A percentile compares a stretch with the other conserved stretches of the same genome.
These are phyloP conservation scores for Phenoliferia sp. DNA, from an alignment of 1,284 basidiomycete genomes.

Conservation along the genomic window DNA sequence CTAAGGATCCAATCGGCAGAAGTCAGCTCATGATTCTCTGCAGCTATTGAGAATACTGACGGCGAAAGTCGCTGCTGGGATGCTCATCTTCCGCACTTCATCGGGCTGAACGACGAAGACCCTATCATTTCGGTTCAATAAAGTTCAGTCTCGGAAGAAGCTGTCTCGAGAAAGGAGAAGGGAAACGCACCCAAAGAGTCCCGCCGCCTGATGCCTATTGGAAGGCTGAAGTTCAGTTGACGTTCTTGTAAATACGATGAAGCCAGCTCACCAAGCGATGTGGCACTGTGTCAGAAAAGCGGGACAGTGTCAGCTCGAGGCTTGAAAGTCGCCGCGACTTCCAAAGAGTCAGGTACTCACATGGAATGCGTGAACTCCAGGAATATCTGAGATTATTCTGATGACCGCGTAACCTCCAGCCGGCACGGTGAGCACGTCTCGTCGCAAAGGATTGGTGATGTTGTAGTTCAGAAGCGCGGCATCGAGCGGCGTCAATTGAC, in stretches of 20 bases:
- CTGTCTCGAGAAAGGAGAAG: not conserved
- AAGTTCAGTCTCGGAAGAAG: not conserved
- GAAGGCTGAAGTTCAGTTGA: not conserved
- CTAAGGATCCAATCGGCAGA: not conserved
- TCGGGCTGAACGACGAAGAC: not conserved
- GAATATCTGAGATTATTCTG: constrained; percentile 27
- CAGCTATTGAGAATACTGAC: not conserved
- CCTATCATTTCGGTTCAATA: too few species aligned
- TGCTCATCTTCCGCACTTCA: not conserved
- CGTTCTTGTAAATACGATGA: not conserved
- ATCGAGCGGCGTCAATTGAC: constrained; percentile 29
- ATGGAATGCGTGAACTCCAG: constrained; percentile 11
- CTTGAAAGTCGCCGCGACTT: not conserved
- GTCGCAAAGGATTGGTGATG: constrained; percentile 41
- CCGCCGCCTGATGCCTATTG: not conserved
- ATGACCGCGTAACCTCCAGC: constrained; percentile 36
- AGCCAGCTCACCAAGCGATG: too few species aligned
- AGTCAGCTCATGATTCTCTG: not conserved
- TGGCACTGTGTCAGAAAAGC: not conserved
- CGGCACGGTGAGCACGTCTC: constrained; percentile 43
- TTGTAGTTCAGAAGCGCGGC: constrained; percentile 31
- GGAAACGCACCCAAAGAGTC: not conserved
- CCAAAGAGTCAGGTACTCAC: not conserved
- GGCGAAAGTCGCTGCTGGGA: not conserved
- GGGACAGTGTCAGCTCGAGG: not conserved